A percentile compares a stretch with the other conserved stretches of the same genome.
phyloP scores from a whole-genome alignment of 1,284 basidiomycete species.

The Heterobasidion occidentale region DNA sequence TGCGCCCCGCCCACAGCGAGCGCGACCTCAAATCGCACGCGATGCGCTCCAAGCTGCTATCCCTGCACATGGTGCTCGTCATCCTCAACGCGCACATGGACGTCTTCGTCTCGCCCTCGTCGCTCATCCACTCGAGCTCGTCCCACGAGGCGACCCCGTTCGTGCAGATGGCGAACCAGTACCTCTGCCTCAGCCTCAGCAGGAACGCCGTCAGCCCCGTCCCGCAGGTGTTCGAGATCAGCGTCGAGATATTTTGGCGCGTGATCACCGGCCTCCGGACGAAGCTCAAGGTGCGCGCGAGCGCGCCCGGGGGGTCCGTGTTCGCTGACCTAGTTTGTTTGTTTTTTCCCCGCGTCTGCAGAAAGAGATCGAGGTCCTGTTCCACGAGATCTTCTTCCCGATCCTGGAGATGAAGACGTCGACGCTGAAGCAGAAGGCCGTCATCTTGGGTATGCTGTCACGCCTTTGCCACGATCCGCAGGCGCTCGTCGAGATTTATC shows the following conservation, averaged over 20 bases:
- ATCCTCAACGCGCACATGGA: constrained; percentile 88
- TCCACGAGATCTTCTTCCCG: constrained; percentile 98
- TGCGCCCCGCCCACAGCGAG: constrained; percentile 46
- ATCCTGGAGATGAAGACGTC: constrained; percentile 98
- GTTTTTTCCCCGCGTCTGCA: constrained; percentile 19
- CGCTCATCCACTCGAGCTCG: constrained; percentile 85
- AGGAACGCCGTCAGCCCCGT: constrained; percentile 95
- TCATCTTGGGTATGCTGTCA: constrained; percentile 81
- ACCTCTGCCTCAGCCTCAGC: constrained; percentile 89
- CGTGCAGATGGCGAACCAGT: constrained; percentile 89
- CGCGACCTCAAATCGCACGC: constrained; percentile 90
- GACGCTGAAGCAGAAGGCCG: constrained; percentile 89
- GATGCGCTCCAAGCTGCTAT: constrained; percentile 92
- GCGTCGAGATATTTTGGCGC: constrained; percentile 98
- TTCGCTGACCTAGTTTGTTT: neutral
- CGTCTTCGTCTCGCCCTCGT: constrained; percentile 77
- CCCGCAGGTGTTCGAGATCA: constrained; percentile 95
- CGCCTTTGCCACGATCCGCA: constrained; percentile 91
- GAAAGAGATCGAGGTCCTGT: constrained; percentile 98
- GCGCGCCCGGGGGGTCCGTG: no score
- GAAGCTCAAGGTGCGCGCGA: constrained; percentile 74
- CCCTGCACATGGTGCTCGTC: constrained; percentile 89
- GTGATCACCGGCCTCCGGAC: constrained; percentile 90
- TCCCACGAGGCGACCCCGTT: constrained; percentile 83
- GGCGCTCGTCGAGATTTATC: constrained; percentile 92